Conservation (phyloP, 805 yeast genomes). For the Scheffersomyces stipitis region DNA sequence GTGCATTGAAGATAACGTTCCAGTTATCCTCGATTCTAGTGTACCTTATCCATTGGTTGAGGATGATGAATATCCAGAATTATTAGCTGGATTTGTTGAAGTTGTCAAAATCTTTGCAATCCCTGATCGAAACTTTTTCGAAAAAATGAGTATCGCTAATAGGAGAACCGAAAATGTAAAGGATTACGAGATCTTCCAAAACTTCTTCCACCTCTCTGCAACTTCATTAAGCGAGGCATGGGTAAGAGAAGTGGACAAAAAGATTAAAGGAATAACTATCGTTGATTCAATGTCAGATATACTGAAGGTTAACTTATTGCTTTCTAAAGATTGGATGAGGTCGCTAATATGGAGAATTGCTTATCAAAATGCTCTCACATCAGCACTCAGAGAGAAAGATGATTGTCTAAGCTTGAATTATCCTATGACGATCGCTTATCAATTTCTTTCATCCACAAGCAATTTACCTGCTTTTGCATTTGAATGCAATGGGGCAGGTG, state of each 20-base stretch:
- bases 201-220: too few species aligned
- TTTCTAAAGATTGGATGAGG: constrained; percentile 39
- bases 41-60: constrained; percentile 29
- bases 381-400: constrained; percentile 11
- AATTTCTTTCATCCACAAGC: constrained; percentile 25
- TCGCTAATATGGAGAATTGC: constrained; percentile 38
- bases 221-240: too few species aligned
- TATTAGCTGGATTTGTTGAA: constrained; percentile 32
- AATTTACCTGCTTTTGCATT: constrained; percentile 33
- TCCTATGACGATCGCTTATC: constrained; percentile 31
- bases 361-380: constrained; percentile 23
- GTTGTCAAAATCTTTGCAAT: constrained; percentile 30
- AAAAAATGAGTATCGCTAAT: constrained; percentile 1
- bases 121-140: constrained; percentile 39
- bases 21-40: constrained; percentile 31
- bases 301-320: constrained; percentile 33
- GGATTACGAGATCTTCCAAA: too few species aligned
- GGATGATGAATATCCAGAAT: constrained; percentile 32
- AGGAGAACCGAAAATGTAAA: too few species aligned
- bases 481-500: constrained; percentile 42
- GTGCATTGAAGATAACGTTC: constrained; percentile 34
- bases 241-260: constrained; percentile 32
- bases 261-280: constrained; percentile 19
- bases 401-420: constrained; percentile 23
- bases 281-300: constrained; percentile 26